Evolutionary conservation across 2,329 filamentous ascomycete genomes (phyloP).

Genomic region (Nannizzia gypsea): DNA sequence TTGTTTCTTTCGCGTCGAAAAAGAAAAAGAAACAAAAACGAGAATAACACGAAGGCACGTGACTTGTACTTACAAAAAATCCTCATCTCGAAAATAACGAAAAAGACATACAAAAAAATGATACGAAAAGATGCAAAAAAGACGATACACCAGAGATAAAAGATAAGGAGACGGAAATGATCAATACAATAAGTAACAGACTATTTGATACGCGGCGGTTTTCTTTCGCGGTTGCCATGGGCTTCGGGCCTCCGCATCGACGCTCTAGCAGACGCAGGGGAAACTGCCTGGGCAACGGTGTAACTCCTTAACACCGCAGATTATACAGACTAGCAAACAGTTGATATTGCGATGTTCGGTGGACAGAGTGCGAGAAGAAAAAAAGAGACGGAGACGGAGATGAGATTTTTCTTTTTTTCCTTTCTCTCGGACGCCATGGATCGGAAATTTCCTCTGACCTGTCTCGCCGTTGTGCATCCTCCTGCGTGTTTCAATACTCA

Average conservation of each 20-base stretch:
- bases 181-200: background rate
- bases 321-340: no score
- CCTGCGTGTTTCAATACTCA: background rate
- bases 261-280: background rate
- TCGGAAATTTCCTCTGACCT: background rate
- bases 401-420: background rate
- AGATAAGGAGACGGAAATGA: no score
- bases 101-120: background rate
- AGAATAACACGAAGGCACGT: slow-evolving; percentile 10
- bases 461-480: background rate
- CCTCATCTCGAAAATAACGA: background rate
- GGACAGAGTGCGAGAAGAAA: no score
- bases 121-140: background rate
- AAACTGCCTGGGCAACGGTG: background rate
- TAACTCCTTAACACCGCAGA: background rate
- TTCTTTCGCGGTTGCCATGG: background rate
- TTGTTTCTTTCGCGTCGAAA: background rate
- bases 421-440: background rate
- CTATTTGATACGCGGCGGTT: background rate
- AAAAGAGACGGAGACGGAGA: no score
- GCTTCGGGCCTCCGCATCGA: background rate
- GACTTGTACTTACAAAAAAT: background rate
- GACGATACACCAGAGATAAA: no score
- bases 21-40: slow-evolving; percentile 13
- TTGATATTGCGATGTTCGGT: no score